phyloP scores from a whole-genome alignment of 2,329 filamentous ascomycete species.

The Beauveria medogensis region DNA sequence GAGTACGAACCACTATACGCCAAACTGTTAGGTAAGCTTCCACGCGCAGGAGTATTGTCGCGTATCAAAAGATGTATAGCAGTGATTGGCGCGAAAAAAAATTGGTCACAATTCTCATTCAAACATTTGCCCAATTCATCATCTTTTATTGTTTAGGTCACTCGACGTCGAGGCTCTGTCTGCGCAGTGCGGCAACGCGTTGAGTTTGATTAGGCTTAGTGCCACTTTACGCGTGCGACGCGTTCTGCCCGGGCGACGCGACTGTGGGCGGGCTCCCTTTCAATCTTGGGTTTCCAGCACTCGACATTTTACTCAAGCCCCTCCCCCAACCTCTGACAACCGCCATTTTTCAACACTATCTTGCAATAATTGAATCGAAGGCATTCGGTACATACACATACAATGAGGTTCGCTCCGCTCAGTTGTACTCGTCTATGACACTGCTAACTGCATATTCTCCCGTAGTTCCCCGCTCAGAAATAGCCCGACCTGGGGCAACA shows the following conservation, averaged over 20 bases:
- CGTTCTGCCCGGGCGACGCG: slow-evolving; percentile 5
- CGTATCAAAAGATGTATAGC: neutral
- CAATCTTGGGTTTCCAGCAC: slow-evolving; percentile 3
- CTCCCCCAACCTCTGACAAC: neutral
- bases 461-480: slow-evolving; percentile 72
- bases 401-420: slow-evolving; percentile 6
- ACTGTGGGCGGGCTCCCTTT: slow-evolving; percentile 9
- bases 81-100: neutral
- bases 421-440: neutral
- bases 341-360: neutral
- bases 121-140: neutral
- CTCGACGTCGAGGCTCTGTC: neutral
- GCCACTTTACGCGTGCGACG: slow-evolving; percentile 37
- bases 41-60: neutral
- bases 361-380: neutral
- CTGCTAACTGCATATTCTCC: neutral
- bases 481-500: slow-evolving; percentile 77
- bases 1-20: slow-evolving; percentile 2
- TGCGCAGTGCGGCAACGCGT: slow-evolving; percentile 14
- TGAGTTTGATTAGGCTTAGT: slow-evolving; percentile 22
- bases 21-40: slow-evolving; percentile 8
- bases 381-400: neutral
- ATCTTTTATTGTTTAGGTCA: neutral
- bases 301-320: neutral
- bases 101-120: neutral